Evolutionary conservation across 192 early-diverging fungal genomes (phyloP).

Genomic region (Coemansia sp.): DNA sequence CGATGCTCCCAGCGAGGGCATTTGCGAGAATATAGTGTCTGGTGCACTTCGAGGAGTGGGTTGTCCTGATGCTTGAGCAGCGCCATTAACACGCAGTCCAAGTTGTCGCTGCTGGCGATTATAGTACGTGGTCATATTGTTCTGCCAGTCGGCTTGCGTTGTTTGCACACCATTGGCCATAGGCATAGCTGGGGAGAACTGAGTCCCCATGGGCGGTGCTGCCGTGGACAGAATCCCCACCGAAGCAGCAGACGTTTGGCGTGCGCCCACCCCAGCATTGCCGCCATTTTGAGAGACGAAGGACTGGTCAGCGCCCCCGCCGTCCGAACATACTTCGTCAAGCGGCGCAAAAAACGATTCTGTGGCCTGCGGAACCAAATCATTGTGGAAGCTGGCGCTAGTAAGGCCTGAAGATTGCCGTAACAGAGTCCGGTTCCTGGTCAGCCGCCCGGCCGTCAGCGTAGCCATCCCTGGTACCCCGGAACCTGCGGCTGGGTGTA

Average conservation of each 20-base stretch:
- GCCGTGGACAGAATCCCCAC: not conserved
- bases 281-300: not conserved
- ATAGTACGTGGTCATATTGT: constrained; percentile 2
- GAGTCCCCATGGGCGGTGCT: constrained; percentile 18
- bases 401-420: constrained; percentile 41
- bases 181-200: constrained; percentile 32
- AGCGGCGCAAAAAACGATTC: constrained; percentile 54
- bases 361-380: constrained; percentile 42
- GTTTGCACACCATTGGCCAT: not conserved
- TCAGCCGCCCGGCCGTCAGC: constrained; percentile 27
- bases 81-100: not conserved
- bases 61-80: not conserved
- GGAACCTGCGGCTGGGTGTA: not conserved
- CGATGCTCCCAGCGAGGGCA: constrained; percentile 31
- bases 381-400: constrained; percentile 47
- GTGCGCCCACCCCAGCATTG: not conserved
- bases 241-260: not conserved
- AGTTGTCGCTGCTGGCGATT: not conserved
- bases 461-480: not conserved
- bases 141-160: not conserved
- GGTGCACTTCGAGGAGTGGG: not conserved
- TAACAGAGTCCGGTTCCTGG: constrained; percentile 40
- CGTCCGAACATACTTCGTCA: constrained; percentile 51
- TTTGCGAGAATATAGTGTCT: constrained; percentile 38
- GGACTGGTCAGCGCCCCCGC: not conserved